Conservation (phyloP, 2,329 filamentous ascomycete species). For the Plectosphaerella plurivora region DNA sequence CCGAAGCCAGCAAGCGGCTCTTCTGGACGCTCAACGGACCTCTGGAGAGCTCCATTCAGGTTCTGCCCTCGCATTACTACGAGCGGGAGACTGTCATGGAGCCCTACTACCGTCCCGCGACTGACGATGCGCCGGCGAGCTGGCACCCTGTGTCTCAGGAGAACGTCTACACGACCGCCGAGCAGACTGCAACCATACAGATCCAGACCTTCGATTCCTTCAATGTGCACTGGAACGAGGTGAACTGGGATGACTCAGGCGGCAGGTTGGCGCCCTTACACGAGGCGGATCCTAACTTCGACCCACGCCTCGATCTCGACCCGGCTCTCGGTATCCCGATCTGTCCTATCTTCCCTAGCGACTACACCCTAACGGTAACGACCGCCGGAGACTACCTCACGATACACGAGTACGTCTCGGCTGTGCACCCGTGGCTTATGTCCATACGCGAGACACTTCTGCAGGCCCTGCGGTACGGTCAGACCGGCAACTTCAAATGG, state of each 20-base stretch:
- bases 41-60: slow-evolving; percentile 4
- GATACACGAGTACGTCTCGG: slow-evolving; percentile 13
- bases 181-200: slow-evolving; percentile 2
- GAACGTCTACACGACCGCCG: not conserved
- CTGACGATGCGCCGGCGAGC: not conserved
- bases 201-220: not conserved
- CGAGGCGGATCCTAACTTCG: not conserved
- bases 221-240: not conserved
- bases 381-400: slow-evolving; percentile 10
- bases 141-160: slow-evolving; percentile 6
- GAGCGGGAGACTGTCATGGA: slow-evolving; percentile 1
- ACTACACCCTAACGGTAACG: slow-evolving; percentile 4
- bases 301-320: not conserved
- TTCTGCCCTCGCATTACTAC: not conserved
- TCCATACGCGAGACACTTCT: not conserved
- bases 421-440: slow-evolving; percentile 12
- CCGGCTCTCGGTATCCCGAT: not conserved
- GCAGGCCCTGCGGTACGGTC: not conserved
- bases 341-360: not conserved
- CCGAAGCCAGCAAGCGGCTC: not conserved
- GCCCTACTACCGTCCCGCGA: slow-evolving; percentile 2
- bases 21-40: slow-evolving; percentile 3
- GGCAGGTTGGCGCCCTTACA: not conserved
- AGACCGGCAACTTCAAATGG: too few species aligned
- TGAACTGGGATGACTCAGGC: not conserved